These are phyloP conservation scores for Spathaspora boniae DNA, from an alignment of 805 yeast species.

Conservation along the genomic window DNA sequence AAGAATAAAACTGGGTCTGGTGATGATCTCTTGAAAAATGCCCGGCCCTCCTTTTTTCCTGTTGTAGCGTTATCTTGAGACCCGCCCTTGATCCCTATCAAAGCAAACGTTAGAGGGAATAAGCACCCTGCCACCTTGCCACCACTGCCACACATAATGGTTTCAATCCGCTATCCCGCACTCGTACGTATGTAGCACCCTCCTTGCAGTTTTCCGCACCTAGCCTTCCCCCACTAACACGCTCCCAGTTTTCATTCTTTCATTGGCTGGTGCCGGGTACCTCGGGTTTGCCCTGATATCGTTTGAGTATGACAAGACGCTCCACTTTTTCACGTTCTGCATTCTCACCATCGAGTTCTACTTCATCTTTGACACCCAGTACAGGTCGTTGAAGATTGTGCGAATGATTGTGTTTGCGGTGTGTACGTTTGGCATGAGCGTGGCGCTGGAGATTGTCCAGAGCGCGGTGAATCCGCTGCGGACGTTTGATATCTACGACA, in stretches of 20 bases:
- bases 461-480: slow-evolving; percentile 43
- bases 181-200: slow-evolving; percentile 4
- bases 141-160: neutral
- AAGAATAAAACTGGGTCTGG: too few species aligned
- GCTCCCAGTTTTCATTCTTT: slow-evolving; percentile 22
- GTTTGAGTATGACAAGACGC: slow-evolving; percentile 46
- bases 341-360: slow-evolving; percentile 48
- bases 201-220: neutral
- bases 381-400: slow-evolving; percentile 24
- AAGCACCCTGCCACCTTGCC: too few species aligned
- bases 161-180: slow-evolving; percentile 6
- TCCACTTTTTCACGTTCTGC: slow-evolving; percentile 48
- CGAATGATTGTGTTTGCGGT: slow-evolving; percentile 34
- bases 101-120: too few species aligned
- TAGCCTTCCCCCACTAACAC: slow-evolving; percentile 7
- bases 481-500: slow-evolving; percentile 49
- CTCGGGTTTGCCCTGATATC: slow-evolving; percentile 50
- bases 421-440: slow-evolving; percentile 47
- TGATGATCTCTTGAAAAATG: too few species aligned
- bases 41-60: too few species aligned
- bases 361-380: slow-evolving; percentile 37
- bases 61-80: too few species aligned
- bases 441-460: slow-evolving; percentile 52
- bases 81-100: too few species aligned
- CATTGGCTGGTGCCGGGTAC: slow-evolving; percentile 34